phyloP scores from a whole-genome alignment of 163 green algal genomes.

The Coccomyxa subellipsoidea region DNA sequence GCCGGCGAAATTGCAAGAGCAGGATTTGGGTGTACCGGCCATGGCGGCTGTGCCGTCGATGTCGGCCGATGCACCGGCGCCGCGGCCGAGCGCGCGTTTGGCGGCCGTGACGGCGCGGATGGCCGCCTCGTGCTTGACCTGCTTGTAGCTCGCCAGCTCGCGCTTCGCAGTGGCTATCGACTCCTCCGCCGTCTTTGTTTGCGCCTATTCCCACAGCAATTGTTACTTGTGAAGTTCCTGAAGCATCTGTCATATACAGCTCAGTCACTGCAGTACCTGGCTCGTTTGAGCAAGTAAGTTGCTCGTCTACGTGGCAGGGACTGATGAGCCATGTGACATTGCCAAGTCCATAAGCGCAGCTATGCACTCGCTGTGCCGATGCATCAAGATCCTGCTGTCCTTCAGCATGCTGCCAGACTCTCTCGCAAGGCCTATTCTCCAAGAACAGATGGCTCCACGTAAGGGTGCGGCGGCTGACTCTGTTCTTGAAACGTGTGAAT shows the following conservation, averaged over 20 bases:
- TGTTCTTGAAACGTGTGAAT: background rate
- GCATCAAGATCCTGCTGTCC: too few relatives aligned
- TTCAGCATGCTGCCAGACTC: too few relatives aligned
- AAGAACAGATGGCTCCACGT: too few relatives aligned
- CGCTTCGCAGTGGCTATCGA: background rate
- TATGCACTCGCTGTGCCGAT: too few relatives aligned
- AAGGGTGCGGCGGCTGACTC: too few relatives aligned
- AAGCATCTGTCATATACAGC: background rate
- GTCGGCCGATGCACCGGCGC: background rate
- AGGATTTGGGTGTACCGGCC: background rate
- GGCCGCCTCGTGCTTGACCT: background rate
- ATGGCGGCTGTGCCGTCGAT: background rate
- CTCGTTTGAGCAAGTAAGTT: background rate
- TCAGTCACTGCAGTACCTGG: background rate
- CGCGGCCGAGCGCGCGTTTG: background rate
- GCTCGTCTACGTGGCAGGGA: background rate
- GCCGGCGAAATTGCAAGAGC: background rate
- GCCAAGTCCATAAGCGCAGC: too few relatives aligned
- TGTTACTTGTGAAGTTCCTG: background rate
- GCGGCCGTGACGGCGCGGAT: background rate
- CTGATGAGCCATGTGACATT: too few relatives aligned
- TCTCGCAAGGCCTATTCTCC: too few relatives aligned
- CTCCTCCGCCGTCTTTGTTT: background rate
- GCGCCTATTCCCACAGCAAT: background rate
- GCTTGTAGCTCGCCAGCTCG: constrained; percentile 9